Conservation (phyloP, 1,284 basidiomycete genomes). For the Somion occarium region DNA sequence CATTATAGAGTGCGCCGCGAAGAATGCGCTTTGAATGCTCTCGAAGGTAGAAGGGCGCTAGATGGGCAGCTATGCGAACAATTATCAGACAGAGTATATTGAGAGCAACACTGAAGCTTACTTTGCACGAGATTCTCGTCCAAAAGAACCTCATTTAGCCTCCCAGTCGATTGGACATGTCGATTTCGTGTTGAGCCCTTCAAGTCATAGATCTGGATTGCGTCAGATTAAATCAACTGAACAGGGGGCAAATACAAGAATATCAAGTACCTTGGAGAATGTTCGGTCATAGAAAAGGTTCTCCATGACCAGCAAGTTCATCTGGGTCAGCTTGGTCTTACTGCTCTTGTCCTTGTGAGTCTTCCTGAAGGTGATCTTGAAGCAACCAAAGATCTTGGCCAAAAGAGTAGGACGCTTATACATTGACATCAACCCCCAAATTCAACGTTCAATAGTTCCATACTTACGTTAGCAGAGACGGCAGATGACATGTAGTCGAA, state of each 20-base stretch:
- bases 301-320: slow-evolving; percentile 98
- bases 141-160: slow-evolving; percentile 88
- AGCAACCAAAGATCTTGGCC: slow-evolving; percentile 97
- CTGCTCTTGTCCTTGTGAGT: slow-evolving; percentile 62
- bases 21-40: slow-evolving; percentile 95
- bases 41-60: slow-evolving; percentile 87
- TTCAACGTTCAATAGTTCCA: not conserved
- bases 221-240: too few relatives aligned
- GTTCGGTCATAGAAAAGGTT: slow-evolving; percentile 93
- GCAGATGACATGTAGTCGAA: slow-evolving; percentile 96
- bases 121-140: slow-evolving; percentile 91
- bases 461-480: slow-evolving; percentile 67
- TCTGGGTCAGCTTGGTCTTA: slow-evolving; percentile 78
- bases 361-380: slow-evolving; percentile 91
- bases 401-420: slow-evolving; percentile 87
- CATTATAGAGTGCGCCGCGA: slow-evolving; percentile 88
- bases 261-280: slow-evolving; percentile 72
- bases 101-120: slow-evolving; percentile 31
- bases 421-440: slow-evolving; percentile 15
- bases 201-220: slow-evolving; percentile 81
- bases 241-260: too few relatives aligned
- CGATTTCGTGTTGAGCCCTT: slow-evolving; percentile 93
- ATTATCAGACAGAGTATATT: not conserved
- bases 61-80: slow-evolving; percentile 50
- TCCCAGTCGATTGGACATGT: slow-evolving; percentile 86